Base-by-base conservation (phyloP, 2,329 filamentous ascomycete genomes). In the Botrytis hyacinthi region DNA sequence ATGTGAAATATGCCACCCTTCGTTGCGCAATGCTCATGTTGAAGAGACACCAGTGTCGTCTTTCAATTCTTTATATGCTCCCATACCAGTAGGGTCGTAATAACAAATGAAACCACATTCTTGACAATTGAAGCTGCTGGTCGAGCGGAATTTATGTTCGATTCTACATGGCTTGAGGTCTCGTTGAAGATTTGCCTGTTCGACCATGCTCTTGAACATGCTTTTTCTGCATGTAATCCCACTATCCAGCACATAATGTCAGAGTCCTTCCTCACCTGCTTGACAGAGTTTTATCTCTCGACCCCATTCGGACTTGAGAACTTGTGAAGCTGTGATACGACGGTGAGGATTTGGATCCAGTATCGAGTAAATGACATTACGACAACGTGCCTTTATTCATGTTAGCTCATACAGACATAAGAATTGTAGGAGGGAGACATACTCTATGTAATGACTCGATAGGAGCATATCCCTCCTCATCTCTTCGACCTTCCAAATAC, bases 301-400 rank as follows among this genome's bases (percentile, higher is more conserved):
- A 78, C 96, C 94, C 96, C 96, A 99, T 85, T 99, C 96, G 7
- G 95, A 98, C 84, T 97, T 97, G 80, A 99, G 90, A 73, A 98
- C 94, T 84, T 99, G 96, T 59, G 95, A 95, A 74, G 96, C 95
- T 44, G 94, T 98, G 81, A 99, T 95, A 78, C 96, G 93, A 76
- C 96, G 92, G 73, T 89, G 89, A 40, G 96, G 94, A 82, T 97
- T 98, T 44, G 96, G 96, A 81, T 99, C 96, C 63, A 99, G 88
- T 77, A 99, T 97, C 35, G 95, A 98, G 84, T 99, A 99, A 81
- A 99, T 98, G 80, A 99, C 96, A 80, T 99, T 99, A 76, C 96
- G 93, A 84, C 96, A 99, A 79, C 95, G 94, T 78, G 95, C 95
- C 95, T 98, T 77, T 54, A 57, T 35, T 63, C 60, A 70, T 70